phyloP scores from a whole-genome alignment of 2,329 filamentous ascomycete genomes.

The Akanthomyces muscarius region DNA sequence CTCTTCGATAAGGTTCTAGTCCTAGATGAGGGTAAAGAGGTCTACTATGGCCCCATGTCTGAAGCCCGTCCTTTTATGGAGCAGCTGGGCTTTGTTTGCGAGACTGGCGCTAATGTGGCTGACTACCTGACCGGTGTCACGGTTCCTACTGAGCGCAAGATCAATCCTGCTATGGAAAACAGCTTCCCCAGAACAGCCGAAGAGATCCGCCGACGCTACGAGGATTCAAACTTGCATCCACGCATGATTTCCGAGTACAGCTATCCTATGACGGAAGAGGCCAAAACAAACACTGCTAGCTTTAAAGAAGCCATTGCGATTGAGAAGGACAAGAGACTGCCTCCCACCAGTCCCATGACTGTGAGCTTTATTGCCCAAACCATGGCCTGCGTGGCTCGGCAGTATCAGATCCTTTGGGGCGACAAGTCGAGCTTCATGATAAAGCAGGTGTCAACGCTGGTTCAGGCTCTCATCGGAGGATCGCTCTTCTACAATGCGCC shows the following conservation, averaged over 20 bases:
- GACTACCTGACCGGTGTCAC: slow-evolving; percentile 65
- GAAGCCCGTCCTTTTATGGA: slow-evolving; percentile 64
- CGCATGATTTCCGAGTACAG: slow-evolving; percentile 53
- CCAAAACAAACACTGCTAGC: slow-evolving; percentile 45
- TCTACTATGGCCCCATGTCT: slow-evolving; percentile 59
- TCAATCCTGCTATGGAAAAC: slow-evolving; percentile 40
- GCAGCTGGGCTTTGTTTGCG: slow-evolving; percentile 58
- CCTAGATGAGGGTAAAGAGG: slow-evolving; percentile 60
- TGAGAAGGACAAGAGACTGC: slow-evolving; percentile 53
- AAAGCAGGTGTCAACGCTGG: slow-evolving; percentile 54
- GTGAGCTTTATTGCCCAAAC: slow-evolving; percentile 40
- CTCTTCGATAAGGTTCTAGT: slow-evolving; percentile 68
- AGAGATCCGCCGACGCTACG: slow-evolving; percentile 45
- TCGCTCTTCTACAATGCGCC: slow-evolving; percentile 66
- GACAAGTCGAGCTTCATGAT: slow-evolving; percentile 61
- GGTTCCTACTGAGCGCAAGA: slow-evolving; percentile 63
- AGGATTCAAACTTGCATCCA: slow-evolving; percentile 46
- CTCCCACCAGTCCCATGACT: slow-evolving; percentile 52
- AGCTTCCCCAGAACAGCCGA: slow-evolving; percentile 43
- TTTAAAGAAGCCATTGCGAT: slow-evolving; percentile 50
- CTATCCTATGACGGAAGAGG: slow-evolving; percentile 48
- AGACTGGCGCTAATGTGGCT: slow-evolving; percentile 58
- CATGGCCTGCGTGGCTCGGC: slow-evolving; percentile 56
- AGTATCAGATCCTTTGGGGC: slow-evolving; percentile 63
- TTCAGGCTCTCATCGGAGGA: slow-evolving; percentile 59